These are phyloP conservation scores for Somion occarium DNA, from an alignment of 1,284 basidiomycete genomes.

Conservation along the genomic window DNA sequence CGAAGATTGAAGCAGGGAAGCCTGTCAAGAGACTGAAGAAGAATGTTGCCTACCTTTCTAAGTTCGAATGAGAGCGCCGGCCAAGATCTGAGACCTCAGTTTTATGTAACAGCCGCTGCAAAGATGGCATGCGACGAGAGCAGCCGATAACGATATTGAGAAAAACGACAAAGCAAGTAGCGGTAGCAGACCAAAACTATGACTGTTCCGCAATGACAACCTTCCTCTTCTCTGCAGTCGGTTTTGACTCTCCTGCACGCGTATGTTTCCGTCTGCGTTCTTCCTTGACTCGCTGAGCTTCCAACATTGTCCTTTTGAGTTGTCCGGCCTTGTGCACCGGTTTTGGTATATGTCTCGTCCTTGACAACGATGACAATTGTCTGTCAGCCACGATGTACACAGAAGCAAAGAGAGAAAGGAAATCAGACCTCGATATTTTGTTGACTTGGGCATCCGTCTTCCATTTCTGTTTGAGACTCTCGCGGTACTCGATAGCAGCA, in stretches of 20 bases:
- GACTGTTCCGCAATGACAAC: constrained; percentile 77
- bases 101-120: neutral
- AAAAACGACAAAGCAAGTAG: neutral
- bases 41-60: neutral
- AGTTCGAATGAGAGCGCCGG: neutral
- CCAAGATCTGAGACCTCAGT: neutral
- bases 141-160: too few species aligned
- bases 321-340: constrained; percentile 84
- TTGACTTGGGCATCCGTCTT: constrained; percentile 79
- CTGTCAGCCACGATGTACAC: too few species aligned
- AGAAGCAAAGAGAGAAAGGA: constrained; percentile 2
- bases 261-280: constrained; percentile 89
- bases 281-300: constrained; percentile 87
- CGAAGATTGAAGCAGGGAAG: neutral
- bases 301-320: constrained; percentile 93
- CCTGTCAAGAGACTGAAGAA: neutral
- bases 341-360: constrained; percentile 85
- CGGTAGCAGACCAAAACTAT: constrained; percentile 20
- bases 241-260: constrained; percentile 81
- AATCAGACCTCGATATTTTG: constrained; percentile 70
- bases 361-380: too few species aligned
- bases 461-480: constrained; percentile 88
- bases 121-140: neutral
- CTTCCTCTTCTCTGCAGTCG: constrained; percentile 90
- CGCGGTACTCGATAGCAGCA: constrained; percentile 90